Base-by-base conservation (phyloP, 2,329 filamentous ascomycete species). In the Aspergillus spinulosporus region DNA sequence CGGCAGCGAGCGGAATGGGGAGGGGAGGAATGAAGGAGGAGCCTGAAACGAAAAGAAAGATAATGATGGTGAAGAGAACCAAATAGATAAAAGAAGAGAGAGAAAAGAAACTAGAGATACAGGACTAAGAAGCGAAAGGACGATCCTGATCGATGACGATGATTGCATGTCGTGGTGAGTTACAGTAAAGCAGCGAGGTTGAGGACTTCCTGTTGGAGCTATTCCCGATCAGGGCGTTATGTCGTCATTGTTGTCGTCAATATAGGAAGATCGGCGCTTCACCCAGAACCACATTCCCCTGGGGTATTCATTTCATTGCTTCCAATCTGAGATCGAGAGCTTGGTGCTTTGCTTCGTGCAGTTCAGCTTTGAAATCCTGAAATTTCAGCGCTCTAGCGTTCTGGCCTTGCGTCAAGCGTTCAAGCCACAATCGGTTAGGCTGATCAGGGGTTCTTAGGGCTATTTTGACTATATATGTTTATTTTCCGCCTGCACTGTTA, bases 51-150 rank as follows among this genome's bases (percentile, higher is more conserved):
- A 26, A 44, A 53, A 54, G 29, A 53, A 40, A 43, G 29, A 40
- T 42, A 26, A n/a, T 21, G 31, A 52, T 54, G 48, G 52, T 29
- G 56, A 21, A 34, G 21, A 11, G 46, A 49, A 26, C 32, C 32
- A 36, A 62, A 37, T 21, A 29, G 34, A 59, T 37, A 42, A 39
- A 49, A 43, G 11, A 31, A 21, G 36, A 29, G 31, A 48, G 48
- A 31, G 42, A 39, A 26, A 53, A 34, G 49, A 56, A 46, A 46
- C 31, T 40, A 49, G 37, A 39, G 40, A 43, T 36, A 51, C 42
- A 39, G 51, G 40, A 40, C 43, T 40, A 40, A 45, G 34, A 32
- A 47, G 47, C 32, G 32, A 44, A 21, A 29, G 21, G 21, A 40
- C 32, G 29, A 44, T 21, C 32, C 48, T 36, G 12, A 46, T 45